These are phyloP conservation scores for Lodderomyces metapsilosis DNA, from an alignment of 1,139 yeast genomes.

Conservation along the genomic window DNA sequence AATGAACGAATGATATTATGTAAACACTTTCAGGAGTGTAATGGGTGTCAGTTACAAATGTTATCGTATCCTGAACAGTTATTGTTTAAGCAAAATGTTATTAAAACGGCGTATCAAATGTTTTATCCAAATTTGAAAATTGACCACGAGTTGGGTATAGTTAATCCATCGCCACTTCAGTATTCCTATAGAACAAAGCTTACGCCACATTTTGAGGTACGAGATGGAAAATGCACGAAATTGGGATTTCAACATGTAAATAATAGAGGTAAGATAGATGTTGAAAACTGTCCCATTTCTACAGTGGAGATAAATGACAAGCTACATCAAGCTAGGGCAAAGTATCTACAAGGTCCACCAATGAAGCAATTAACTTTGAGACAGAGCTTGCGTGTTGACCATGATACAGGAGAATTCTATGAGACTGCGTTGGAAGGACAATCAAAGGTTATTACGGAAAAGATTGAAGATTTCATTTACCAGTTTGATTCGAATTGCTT, in stretches of 20 bases:
- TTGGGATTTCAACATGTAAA: slow-evolving; percentile 36
- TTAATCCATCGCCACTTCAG: slow-evolving; percentile 40
- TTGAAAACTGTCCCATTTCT: slow-evolving; percentile 33
- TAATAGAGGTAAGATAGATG: slow-evolving; percentile 26
- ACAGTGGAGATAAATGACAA: slow-evolving; percentile 24
- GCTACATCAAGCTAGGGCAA: slow-evolving; percentile 4
- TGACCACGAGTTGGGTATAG: slow-evolving; percentile 4
- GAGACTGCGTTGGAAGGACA: slow-evolving; percentile 26
- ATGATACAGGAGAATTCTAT: slow-evolving; percentile 31
- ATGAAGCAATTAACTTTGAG: slow-evolving; percentile 20
- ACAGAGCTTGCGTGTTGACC: slow-evolving; percentile 33
- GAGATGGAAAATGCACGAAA: slow-evolving; percentile 10
- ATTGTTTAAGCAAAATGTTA: slow-evolving; percentile 26
- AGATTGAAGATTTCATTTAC: slow-evolving; percentile 29
- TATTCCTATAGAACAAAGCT: slow-evolving; percentile 37
- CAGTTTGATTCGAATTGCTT: slow-evolving; percentile 36
- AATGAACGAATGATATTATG: slow-evolving; percentile 45
- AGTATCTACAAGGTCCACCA: slow-evolving; percentile 3
- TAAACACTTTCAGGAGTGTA: slow-evolving; percentile 73
- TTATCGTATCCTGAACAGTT: slow-evolving; percentile 40
- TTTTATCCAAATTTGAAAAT: slow-evolving; percentile 29
- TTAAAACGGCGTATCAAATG: slow-evolving; percentile 34
- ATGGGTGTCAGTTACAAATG: slow-evolving; percentile 49
- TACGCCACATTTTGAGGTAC: slow-evolving; percentile 32
- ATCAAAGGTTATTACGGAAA: slow-evolving; percentile 28